Evolutionary conservation across 2,329 filamentous ascomycete species (phyloP).

Genomic region (Paracamarosporium sp.): DNA sequence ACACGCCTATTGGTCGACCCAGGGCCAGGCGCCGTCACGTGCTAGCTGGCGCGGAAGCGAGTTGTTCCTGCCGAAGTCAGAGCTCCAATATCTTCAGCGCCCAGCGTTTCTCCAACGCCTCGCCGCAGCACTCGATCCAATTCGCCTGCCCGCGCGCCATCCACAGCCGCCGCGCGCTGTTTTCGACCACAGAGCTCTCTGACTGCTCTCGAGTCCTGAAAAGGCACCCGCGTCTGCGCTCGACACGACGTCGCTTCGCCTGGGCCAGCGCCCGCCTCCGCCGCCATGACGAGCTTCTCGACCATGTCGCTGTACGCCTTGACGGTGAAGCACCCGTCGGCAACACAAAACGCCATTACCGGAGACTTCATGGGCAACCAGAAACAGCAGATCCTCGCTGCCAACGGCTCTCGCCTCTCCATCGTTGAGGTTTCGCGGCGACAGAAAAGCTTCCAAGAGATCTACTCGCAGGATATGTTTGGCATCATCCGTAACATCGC

Average conservation of each 20-base stretch:
- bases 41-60: neutral
- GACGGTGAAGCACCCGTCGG: slow-evolving; percentile 91
- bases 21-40: neutral
- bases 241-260: slow-evolving; percentile 24
- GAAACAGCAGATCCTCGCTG: slow-evolving; percentile 96
- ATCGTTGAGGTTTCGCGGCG: slow-evolving; percentile 85
- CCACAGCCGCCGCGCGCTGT: neutral
- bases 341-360: slow-evolving; percentile 86
- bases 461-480: slow-evolving; percentile 93
- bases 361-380: slow-evolving; percentile 96
- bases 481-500: slow-evolving; percentile 91
- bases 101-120: neutral
- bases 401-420: slow-evolving; percentile 86
- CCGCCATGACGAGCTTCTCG: slow-evolving; percentile 91
- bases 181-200: neutral
- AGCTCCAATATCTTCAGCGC: slow-evolving; percentile 13
- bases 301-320: slow-evolving; percentile 99
- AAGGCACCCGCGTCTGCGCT: neutral
- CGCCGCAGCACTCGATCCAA: slow-evolving; percentile 1
- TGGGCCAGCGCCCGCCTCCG: slow-evolving; percentile 41
- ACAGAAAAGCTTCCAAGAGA: slow-evolving; percentile 83
- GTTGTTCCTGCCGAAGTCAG: slow-evolving; percentile 5
- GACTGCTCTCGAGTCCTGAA: neutral
- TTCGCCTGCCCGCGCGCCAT: slow-evolving; percentile 11
- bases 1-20: slow-evolving; percentile 4